Conservation (phyloP, 2,329 filamentous ascomycete genomes). For the Phaeosphaeria sp. region DNA sequence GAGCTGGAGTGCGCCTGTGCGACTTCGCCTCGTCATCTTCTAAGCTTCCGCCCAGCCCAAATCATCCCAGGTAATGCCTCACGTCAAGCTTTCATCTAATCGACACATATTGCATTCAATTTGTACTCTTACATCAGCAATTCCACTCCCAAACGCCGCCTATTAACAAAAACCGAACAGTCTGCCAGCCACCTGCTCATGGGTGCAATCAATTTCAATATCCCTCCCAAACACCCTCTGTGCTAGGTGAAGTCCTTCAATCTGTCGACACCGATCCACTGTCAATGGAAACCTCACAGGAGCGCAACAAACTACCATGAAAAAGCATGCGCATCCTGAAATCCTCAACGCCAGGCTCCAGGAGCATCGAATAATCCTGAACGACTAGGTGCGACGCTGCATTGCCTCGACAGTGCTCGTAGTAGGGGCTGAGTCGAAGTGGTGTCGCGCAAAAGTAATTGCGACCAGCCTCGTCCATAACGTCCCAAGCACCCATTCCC, state of each 20-base stretch:
- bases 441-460: constrained; percentile 30
- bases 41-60: background rate
- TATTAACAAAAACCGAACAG: background rate
- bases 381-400: constrained; percentile 27
- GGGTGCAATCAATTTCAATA: background rate
- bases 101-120: background rate
- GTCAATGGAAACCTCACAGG: background rate
- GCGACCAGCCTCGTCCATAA: background rate
- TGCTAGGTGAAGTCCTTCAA: background rate
- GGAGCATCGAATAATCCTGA: constrained; percentile 19
- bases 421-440: constrained; percentile 39
- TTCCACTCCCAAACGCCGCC: background rate
- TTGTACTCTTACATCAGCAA: background rate
- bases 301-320: background rate
- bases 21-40: background rate
- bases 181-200: constrained; percentile 1
- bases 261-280: background rate
- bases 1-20: background rate
- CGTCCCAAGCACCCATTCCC: constrained; percentile 24
- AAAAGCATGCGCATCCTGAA: background rate
- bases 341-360: constrained; percentile 2
- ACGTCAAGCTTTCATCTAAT: background rate
- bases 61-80: background rate
- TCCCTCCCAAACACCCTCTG: background rate
- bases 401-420: constrained; percentile 35